Base-by-base conservation (phyloP, 2,329 filamentous ascomycete species). In the Rutstroemia sp. region DNA sequence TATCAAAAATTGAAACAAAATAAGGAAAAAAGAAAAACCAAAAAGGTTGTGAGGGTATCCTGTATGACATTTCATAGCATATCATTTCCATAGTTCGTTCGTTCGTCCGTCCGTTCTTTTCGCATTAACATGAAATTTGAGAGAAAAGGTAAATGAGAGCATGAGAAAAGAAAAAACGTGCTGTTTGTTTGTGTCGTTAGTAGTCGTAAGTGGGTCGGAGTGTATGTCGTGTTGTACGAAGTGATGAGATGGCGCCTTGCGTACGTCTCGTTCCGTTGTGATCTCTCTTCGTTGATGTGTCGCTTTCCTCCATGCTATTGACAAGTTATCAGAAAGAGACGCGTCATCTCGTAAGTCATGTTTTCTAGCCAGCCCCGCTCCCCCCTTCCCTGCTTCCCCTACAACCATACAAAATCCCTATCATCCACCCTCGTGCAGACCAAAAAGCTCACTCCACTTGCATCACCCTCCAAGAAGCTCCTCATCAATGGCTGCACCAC, bases 401-500 rank as follows among this genome's bases (percentile, higher is more conserved):
- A 60, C 41, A 60, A 34, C 85, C 85, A 87, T 16, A 82, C 81
- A 62, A 84, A 77, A 70, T 88, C 85, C 45, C 74, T 74, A 58
- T 80, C 79, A 54, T 82, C 82, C 37, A 87, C 74, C 61, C 75
- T 77, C 56, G 80, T 83, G 70, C 85, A 87, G 10, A 83, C 85
- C 68, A 88, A 67, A 73, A 87, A 87, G 1, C 79, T 78, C 57
- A 86, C 64, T 5, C 77, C 75, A 4, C 71, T 71, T 3, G 71
- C 74, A 69, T 95, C 90, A 49, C 95, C 78, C 71, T 96, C 89
- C 12, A 96, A 78, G 52, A 85, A 88, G 67, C 89, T 94, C 52
- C 87, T 81, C 86, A 95, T 95, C 12, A 96, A 75, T 4, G 92
- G 92, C 58, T 86, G 85, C 7, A 96, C 92, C 16, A 87, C 78